Evolutionary conservation across 2,329 filamentous ascomycete species (phyloP), one percentile per base, ranked within the genome.

Genomic region (Claviceps sp.): DNA sequence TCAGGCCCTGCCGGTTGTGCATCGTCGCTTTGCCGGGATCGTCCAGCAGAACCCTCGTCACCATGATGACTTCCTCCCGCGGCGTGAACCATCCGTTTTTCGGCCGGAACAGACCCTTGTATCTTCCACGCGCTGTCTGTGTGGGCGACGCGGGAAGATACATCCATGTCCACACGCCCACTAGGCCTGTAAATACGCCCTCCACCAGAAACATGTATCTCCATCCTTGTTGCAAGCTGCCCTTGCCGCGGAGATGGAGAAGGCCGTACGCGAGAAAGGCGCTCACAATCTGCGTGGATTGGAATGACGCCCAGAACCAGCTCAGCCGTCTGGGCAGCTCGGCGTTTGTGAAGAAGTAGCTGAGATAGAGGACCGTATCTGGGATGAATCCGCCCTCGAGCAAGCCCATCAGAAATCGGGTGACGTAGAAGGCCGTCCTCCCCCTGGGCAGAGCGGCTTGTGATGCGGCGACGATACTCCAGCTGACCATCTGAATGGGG

Each of bases 341-440:
- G 18, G 59, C 58, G 9, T 59, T 61, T 22, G 62, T 65, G 59
- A 62, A 65, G 47, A 63, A 65, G 54, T 65, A 65, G 22, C 60
- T 63, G 34, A 65, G 59, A 55, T 61, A 65, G 1, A 65, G 55
- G 6, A 65, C 61, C 5, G 63, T 58, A 49, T 65, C 63, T 14
- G 79, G 78, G 48, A 84, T 82, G 56, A 84, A 84, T 0, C 78
- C 79, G 22, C 78, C 78, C 62, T 77, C 72, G 49, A 78, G 67
- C 2, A 79, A 62, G 4, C 73, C 76, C 0, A 79, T 62, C 1
- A 68, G 56, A 0, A 60, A 60, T 2, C 63, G 62, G 2, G 63
- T 65, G 1, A 60, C 59, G 36, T 64, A 68, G 55, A 63, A 68
- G n/a, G 56, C 58, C 1, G 58, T 34, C 59, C 54, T 34, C 54